Evolutionary conservation across 164 flowering plant species (phyloP).

Genomic region (Nymphaea colorata): DNA sequence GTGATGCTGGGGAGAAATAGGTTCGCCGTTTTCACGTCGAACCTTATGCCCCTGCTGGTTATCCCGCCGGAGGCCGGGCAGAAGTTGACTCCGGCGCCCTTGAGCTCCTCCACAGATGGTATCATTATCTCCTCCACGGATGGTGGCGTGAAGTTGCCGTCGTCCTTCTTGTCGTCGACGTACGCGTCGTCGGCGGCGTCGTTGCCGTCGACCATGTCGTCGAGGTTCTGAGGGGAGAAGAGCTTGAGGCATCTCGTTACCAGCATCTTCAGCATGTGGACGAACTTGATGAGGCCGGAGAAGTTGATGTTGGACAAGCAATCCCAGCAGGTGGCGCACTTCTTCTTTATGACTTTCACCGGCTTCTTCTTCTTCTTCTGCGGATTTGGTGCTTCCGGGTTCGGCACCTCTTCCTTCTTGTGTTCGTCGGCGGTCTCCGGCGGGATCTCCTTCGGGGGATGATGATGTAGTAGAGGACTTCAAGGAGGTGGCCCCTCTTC

Average conservation of each 20-base stretch:
- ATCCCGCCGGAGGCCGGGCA: slow-evolving; percentile 14
- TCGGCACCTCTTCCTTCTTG: not conserved
- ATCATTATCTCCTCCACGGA: slow-evolving; percentile 28
- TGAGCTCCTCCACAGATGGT: slow-evolving; percentile 28
- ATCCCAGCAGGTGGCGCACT: not conserved
- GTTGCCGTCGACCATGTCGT: not conserved
- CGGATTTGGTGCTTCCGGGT: not conserved
- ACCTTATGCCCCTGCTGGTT: slow-evolving; percentile 9
- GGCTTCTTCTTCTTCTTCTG: no score
- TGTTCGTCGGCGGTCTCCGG: not conserved
- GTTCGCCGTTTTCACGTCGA: slow-evolving; percentile 17
- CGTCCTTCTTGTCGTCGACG: not conserved
- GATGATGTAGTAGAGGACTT: slow-evolving; percentile 13
- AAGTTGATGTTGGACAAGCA: not conserved
- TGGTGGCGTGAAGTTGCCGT: slow-evolving; percentile 6
- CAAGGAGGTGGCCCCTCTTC: slow-evolving; percentile 22
- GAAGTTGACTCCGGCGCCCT: slow-evolving; percentile 19
- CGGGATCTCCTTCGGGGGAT: not conserved
- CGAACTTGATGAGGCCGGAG: no score
- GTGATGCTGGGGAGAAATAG: slow-evolving; percentile 22
- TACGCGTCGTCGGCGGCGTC: no score
- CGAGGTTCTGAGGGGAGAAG: not conserved
- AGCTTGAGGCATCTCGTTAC: no score
- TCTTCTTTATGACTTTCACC: not conserved
- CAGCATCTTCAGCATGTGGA: not conserved